Base-by-base conservation (phyloP, 1,284 basidiomycete species). In the Meripilus lineatus region DNA sequence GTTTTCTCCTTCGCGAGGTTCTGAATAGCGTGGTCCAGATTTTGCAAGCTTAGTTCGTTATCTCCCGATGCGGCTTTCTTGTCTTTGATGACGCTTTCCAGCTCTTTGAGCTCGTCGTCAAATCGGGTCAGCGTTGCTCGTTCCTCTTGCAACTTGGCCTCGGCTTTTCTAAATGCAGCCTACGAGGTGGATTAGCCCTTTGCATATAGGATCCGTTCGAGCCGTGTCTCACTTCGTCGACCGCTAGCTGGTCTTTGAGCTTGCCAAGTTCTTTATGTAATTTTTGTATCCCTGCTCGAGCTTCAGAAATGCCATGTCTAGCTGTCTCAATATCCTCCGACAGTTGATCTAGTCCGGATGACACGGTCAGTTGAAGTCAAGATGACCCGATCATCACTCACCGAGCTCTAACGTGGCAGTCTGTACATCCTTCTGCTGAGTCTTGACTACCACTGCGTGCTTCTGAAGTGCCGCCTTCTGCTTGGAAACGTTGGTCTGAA, bases 381-480 rank as follows among this genome's bases (percentile, higher is more conserved):
- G 28, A 30, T 8, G 17, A 15, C 11, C 41, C 13, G 24, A 40
- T 26, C 20, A 23, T 4, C n/a, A 60, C 80, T 38, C 51, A 93
- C 92, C 87, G 21, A 92, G 70, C 62, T 98, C 94, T 13, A 98
- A 78, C 38, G 77, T 78, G 1, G 86, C 84, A 0, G 92, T 92
- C 58, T 97, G 91, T 21, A 89, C 75, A 48, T 93, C 90, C 66
- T 89, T 94, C 58, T 96, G 92, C 50, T 85, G 77, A 15, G 79
- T 79, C 70, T 97, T 98, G 52, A 98, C 81, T 21, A 74, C 70
- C 1, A 85, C 80, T 1, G 83, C 75, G 60, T 93, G 84, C 66
- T 92, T 90, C 58, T 88, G 84, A 8, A 95, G 69, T 5, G 78
- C 79, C 14, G 79, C 72, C 66, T 95, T 96, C 65, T 91, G 86